These are phyloP conservation scores for Zopfia rhizophila DNA, from an alignment of 2,329 filamentous ascomycete species.

Conservation along the genomic window DNA sequence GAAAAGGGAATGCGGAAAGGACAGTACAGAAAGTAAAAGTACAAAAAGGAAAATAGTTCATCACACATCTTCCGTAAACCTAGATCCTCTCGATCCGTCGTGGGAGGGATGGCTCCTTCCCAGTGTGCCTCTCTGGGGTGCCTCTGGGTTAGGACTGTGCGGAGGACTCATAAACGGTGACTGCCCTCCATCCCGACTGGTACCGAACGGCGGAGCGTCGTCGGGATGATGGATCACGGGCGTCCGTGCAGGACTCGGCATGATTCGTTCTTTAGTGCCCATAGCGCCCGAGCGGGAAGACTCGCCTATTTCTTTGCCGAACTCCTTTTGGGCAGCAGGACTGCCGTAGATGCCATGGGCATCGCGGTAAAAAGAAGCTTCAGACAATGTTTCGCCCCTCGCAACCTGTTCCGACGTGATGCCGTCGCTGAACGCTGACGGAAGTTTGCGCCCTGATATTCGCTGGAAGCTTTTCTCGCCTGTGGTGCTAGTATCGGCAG, in stretches of 20 bases:
- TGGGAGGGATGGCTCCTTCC: conserved; percentile 57
- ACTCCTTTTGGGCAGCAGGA: conserved; percentile 28
- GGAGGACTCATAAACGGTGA: conserved; percentile 47
- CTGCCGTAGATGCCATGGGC: conserved; percentile 55
- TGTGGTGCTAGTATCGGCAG: conserved; percentile 48
- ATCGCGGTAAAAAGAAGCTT: conserved; percentile 58
- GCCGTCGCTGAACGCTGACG: conserved; percentile 60
- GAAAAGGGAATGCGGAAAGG: conserved; percentile 28
- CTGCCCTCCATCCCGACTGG: conserved; percentile 26
- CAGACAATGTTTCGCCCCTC: conserved; percentile 43
- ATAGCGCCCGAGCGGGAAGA: conserved; percentile 30
- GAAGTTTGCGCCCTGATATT: conserved; percentile 60
- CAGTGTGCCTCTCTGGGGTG: conserved; percentile 43
- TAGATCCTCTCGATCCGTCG: conserved; percentile 58
- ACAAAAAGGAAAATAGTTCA: conserved; percentile 26
- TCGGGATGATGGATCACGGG: conserved; percentile 65
- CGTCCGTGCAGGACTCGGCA: conserved; percentile 71
- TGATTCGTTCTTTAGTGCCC: conserved; percentile 35
- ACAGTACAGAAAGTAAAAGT: conserved; percentile 37
- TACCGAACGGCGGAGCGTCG: conserved; percentile 37
- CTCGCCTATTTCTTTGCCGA: conserved; percentile 43
- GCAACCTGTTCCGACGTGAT: conserved; percentile 55
- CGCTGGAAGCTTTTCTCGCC: conserved; percentile 58
- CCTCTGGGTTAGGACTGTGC: conserved; percentile 50
- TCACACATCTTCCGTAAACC: conserved; percentile 60